phyloP scores from a whole-genome alignment of 2,329 filamentous ascomycete species.

The Dryadomyces sulphureus region DNA sequence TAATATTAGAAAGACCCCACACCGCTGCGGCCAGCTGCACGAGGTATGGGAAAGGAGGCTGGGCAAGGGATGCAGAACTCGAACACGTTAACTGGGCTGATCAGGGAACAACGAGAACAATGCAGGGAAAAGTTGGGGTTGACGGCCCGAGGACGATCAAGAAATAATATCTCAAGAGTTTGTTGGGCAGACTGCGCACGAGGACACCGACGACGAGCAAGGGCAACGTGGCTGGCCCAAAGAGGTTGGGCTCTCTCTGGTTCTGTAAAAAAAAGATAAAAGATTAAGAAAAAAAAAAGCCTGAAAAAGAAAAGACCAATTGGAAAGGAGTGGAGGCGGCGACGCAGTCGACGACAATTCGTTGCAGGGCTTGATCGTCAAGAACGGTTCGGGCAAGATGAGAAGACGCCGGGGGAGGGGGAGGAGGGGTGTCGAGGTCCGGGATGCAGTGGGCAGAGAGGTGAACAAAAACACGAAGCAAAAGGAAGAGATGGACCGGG shows the following conservation, averaged over 20 bases:
- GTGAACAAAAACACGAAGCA: background rate
- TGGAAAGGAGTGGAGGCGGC: background rate
- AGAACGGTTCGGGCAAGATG: too few relatives aligned
- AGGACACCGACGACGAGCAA: too few relatives aligned
- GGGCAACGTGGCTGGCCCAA: too few relatives aligned
- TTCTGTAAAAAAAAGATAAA: background rate
- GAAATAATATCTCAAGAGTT: too few relatives aligned
- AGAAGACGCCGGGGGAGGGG: too few relatives aligned
- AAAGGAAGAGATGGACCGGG: background rate
- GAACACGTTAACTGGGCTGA: background rate
- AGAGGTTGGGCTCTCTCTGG: too few relatives aligned
- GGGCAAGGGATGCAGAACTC: background rate
- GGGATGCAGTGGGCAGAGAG: background rate
- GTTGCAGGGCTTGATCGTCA: background rate
- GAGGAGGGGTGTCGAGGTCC: background rate
- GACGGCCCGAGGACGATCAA: too few relatives aligned
- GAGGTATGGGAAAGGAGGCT: constrained; percentile 6
- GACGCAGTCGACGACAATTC: background rate
- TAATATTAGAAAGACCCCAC: constrained; percentile 6
- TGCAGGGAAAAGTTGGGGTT: too few relatives aligned
- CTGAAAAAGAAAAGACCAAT: background rate
- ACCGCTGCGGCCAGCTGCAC: constrained; percentile 2
- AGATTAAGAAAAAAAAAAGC: background rate
- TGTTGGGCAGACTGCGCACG: too few relatives aligned
- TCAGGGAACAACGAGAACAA: background rate